A percentile compares a stretch with the other conserved stretches of the same genome.
These are phyloP conservation scores for Crithidia fasciculata DNA, from an alignment of 208 protist genomes.

Conservation along the genomic window DNA sequence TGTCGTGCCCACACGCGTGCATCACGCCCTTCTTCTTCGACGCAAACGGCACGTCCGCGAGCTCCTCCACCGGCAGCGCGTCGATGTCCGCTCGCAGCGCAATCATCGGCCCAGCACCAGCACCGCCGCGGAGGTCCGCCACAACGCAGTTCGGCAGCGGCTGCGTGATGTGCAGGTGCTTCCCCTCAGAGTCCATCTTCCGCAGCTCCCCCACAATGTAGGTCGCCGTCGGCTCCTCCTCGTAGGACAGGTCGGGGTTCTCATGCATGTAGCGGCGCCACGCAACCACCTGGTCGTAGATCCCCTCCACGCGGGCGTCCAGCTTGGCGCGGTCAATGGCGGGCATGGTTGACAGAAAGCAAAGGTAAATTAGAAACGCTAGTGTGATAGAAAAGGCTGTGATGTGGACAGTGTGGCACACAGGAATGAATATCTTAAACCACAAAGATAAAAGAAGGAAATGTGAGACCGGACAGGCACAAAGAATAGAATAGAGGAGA, in stretches of 20 bases:
- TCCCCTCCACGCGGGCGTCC: constrained; percentile 20
- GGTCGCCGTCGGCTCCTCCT: constrained; percentile 59
- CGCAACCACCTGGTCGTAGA: constrained; percentile 50
- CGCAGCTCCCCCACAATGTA: constrained; percentile 53
- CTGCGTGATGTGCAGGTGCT: constrained; percentile 41
- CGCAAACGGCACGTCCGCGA: constrained; percentile 52
- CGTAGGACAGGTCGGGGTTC: constrained; percentile 49
- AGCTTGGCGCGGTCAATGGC: constrained; percentile 29
- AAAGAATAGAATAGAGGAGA: no score
- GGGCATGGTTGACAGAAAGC: constrained; percentile 10
- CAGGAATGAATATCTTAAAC: no score
- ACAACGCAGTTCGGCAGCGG: constrained; percentile 39
- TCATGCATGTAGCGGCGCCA: constrained; percentile 73
- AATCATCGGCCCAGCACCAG: constrained; percentile 42
- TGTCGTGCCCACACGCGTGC: constrained; percentile 75
- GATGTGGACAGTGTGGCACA: no score
- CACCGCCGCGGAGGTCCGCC: constrained; percentile 52
- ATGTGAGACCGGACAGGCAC: no score
- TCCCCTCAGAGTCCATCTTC: constrained; percentile 39
- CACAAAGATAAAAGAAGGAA: no score
- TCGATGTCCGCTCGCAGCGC: constrained; percentile 72
- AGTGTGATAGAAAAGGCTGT: background rate
- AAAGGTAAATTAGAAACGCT: background rate
- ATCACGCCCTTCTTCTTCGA: constrained; percentile 63
- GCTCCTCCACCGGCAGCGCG: constrained; percentile 67